Percentiles rank a stretch among this genome's conserved stretches.
phyloP scores from a whole-genome alignment of 139 green algal species.

The Haematococcus lacustris region DNA sequence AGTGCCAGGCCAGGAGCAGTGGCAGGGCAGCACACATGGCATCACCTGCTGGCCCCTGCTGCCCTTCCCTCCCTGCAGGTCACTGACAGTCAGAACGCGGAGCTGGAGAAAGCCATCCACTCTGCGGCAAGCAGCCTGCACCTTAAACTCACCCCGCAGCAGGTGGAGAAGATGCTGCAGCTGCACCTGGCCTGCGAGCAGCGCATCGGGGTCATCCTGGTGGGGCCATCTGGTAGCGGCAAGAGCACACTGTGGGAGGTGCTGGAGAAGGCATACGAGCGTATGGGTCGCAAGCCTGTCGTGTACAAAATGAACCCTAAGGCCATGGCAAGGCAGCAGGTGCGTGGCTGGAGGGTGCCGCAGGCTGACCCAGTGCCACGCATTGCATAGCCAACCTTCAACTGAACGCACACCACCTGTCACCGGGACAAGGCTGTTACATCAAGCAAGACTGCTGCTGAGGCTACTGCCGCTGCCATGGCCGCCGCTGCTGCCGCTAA shows the following conservation, averaged over 20 bases:
- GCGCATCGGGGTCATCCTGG: conserved; percentile 81
- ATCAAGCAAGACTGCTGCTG: too few relatives aligned
- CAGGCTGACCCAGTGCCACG: too few relatives aligned
- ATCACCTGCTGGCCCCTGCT: too few relatives aligned
- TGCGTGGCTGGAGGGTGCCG: neutral
- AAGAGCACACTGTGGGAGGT: conserved; percentile 70
- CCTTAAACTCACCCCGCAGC: conserved; percentile 44
- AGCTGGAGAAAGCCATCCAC: conserved; percentile 42
- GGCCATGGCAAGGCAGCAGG: conserved; percentile 54
- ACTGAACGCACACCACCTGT: too few relatives aligned
- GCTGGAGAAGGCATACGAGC: conserved; percentile 38
- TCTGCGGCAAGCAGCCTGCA: conserved; percentile 25
- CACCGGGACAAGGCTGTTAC: too few relatives aligned
- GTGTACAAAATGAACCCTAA: conserved; percentile 76
- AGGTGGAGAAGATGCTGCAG: conserved; percentile 65
- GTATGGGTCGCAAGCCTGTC: conserved; percentile 36
- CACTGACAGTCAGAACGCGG: conserved; percentile 34
- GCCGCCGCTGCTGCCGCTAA: too few relatives aligned
- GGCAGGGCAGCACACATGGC: too few relatives aligned
- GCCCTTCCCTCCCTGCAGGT: too few relatives aligned
- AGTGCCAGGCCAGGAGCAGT: too few relatives aligned
- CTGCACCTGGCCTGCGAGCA: conserved; percentile 69
- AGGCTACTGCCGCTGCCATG: too few relatives aligned
- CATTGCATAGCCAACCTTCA: too few relatives aligned
- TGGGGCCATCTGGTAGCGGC: conserved; percentile 61